Conservation (phyloP, 768 basidiomycete species). For the Omphalotus guepiniiformis region DNA sequence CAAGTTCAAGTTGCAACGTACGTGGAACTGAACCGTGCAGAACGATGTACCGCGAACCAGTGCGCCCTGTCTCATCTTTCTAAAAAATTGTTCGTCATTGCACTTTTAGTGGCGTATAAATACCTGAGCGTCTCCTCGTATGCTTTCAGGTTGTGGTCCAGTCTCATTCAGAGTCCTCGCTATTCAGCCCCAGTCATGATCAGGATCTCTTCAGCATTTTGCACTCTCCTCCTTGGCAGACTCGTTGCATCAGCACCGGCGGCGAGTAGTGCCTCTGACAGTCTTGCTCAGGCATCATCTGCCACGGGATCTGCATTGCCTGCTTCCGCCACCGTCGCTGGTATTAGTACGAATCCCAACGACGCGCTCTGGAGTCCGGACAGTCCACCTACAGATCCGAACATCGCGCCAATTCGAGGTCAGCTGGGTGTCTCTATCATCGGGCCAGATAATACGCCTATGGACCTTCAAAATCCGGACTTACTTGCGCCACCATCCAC, state of each 20-base stretch:
- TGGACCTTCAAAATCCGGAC: slow-evolving; percentile 43
- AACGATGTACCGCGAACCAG: too few relatives aligned
- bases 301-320: slow-evolving; percentile 22
- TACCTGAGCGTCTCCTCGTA: background rate
- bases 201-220: background rate
- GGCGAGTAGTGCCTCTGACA: background rate
- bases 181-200: background rate
- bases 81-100: too few relatives aligned
- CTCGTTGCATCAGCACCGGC: slow-evolving; percentile 15
- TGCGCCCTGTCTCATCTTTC: too few relatives aligned
- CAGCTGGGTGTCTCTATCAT: slow-evolving; percentile 36
- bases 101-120: background rate
- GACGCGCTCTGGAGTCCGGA: slow-evolving; percentile 29
- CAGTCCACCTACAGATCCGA: slow-evolving; percentile 20
- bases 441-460: slow-evolving; percentile 35
- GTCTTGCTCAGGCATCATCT: slow-evolving; percentile 12
- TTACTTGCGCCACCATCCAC: slow-evolving; percentile 41
- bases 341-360: slow-evolving; percentile 45
- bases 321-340: slow-evolving; percentile 40
- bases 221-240: slow-evolving; percentile 2
- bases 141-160: too few relatives aligned
- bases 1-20: too few relatives aligned
- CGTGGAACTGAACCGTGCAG: too few relatives aligned
- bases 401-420: slow-evolving; percentile 33
- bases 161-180: background rate